phyloP scores from a whole-genome alignment of 306 rosid genomes.

The Clitoria ternatea region DNA sequence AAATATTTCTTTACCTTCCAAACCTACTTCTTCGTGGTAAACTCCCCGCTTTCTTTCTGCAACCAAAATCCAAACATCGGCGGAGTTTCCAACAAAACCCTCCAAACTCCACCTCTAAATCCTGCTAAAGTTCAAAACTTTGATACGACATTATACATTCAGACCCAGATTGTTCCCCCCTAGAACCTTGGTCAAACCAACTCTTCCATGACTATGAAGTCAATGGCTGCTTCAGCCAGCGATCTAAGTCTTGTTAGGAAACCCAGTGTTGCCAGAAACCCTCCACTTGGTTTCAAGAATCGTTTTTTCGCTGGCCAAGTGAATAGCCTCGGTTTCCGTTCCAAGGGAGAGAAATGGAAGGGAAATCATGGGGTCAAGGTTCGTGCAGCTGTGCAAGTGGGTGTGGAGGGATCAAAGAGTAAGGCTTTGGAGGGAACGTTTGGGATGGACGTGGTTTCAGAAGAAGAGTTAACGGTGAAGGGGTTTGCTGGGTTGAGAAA shows the following conservation, averaged over 20 bases:
- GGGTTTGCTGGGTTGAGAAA: slow-evolving; percentile 82
- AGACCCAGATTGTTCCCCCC: background rate
- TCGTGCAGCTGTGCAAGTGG: slow-evolving; percentile 44
- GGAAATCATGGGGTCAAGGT: slow-evolving; percentile 31
- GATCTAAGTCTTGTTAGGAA: slow-evolving; percentile 28
- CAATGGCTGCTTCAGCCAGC: slow-evolving; percentile 49
- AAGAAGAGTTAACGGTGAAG: slow-evolving; percentile 63
- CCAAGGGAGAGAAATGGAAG: slow-evolving; percentile 35
- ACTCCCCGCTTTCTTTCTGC: slow-evolving; percentile 25
- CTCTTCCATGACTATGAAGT: background rate
- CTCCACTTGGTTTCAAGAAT: slow-evolving; percentile 22
- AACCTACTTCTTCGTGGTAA: background rate
- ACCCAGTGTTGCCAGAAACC: slow-evolving; percentile 14
- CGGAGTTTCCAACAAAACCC: slow-evolving; percentile 42
- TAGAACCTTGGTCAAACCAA: background rate
- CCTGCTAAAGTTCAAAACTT: background rate
- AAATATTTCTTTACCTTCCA: no score
- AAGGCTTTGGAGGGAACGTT: slow-evolving; percentile 36
- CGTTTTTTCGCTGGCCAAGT: slow-evolving; percentile 19
- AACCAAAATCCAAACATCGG: slow-evolving; percentile 15
- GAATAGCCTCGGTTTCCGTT: slow-evolving; percentile 13
- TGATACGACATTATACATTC: slow-evolving; percentile 12
- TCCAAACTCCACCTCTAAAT: background rate
- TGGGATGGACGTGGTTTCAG: slow-evolving; percentile 70
- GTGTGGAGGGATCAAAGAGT: slow-evolving; percentile 39